These are phyloP conservation scores for Yarrowia deformans DNA, from an alignment of 805 yeast genomes.

Conservation along the genomic window DNA sequence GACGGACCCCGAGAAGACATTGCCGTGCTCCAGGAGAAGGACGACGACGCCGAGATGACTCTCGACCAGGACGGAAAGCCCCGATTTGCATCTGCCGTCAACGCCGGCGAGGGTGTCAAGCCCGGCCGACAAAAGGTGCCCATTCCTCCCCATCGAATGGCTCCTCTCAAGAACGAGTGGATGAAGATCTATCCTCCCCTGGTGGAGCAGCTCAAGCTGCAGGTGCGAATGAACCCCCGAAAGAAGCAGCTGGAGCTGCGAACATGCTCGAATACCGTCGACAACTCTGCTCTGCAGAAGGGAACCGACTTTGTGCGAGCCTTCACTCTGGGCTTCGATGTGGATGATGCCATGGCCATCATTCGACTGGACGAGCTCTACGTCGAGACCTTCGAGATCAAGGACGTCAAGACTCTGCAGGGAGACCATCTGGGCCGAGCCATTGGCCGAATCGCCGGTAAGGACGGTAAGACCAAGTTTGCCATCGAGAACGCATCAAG, in stretches of 20 bases:
- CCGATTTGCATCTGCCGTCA: constrained; percentile 76
- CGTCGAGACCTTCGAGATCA: constrained; percentile 95
- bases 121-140: constrained; percentile 86
- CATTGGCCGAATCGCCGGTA: constrained; percentile 99
- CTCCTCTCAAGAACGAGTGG: constrained; percentile 91
- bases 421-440: constrained; percentile 99
- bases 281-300: constrained; percentile 93
- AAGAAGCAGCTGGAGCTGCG: constrained; percentile 82
- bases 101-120: constrained; percentile 69
- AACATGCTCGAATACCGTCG: constrained; percentile 83
- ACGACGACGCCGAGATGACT: constrained; percentile 52
- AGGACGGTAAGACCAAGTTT: constrained; percentile 97
- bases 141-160: constrained; percentile 97
- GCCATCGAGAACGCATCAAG: constrained; percentile 98
- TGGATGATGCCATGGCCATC: constrained; percentile 95
- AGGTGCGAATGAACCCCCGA: constrained; percentile 92
- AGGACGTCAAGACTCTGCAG: constrained; percentile 92
- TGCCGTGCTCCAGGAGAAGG: constrained; percentile 50
- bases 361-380: constrained; percentile 93
- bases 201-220: constrained; percentile 92
- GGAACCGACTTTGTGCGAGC: constrained; percentile 98
- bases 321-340: constrained; percentile 93
- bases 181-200: constrained; percentile 93
- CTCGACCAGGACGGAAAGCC: constrained; percentile 90
- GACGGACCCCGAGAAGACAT: constrained; percentile 51